phyloP scores from a whole-genome alignment of 1,139 yeast species.

The Yamadazyma oceani region DNA sequence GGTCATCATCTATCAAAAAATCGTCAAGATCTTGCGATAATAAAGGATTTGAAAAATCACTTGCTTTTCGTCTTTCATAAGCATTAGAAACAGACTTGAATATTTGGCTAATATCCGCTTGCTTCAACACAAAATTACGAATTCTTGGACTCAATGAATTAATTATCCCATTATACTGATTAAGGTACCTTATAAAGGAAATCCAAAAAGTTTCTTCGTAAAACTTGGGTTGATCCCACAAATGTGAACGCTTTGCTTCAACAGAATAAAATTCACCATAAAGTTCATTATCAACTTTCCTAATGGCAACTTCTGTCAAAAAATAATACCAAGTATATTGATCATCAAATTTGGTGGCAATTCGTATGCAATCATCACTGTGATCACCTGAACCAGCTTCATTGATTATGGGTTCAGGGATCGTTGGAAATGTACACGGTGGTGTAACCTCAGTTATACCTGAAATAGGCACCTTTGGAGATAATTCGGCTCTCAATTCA shows the following conservation, averaged over 20 bases:
- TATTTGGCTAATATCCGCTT: constrained; percentile 34
- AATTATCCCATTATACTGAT: constrained; percentile 43
- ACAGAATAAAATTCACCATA: constrained; percentile 37
- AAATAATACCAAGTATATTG: constrained; percentile 49
- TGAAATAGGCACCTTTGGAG: constrained; percentile 43
- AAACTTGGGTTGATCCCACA: constrained; percentile 33
- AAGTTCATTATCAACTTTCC: constrained; percentile 47
- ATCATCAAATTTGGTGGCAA: constrained; percentile 35
- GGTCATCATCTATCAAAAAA: constrained; percentile 36
- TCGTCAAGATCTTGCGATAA: constrained; percentile 27
- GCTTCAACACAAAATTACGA: constrained; percentile 35
- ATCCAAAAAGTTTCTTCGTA: constrained; percentile 27
- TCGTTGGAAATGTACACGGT: constrained; percentile 42
- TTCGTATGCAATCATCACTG: constrained; percentile 27
- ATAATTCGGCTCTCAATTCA: constrained; percentile 44
- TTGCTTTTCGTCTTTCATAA: constrained; percentile 17
- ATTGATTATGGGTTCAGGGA: constrained; percentile 30
- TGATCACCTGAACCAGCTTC: constrained; percentile 19
- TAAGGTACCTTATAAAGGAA: constrained; percentile 34
- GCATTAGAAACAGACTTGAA: constrained; percentile 30
- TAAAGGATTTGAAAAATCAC: constrained; percentile 16
- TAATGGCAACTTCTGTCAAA: constrained; percentile 48
- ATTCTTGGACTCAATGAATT: constrained; percentile 37
- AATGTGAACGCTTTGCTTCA: constrained; percentile 13
- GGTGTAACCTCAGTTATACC: constrained; percentile 44